Evolutionary conservation across 805 yeast species (phyloP).

Genomic region (Nakazawaea holstii): DNA sequence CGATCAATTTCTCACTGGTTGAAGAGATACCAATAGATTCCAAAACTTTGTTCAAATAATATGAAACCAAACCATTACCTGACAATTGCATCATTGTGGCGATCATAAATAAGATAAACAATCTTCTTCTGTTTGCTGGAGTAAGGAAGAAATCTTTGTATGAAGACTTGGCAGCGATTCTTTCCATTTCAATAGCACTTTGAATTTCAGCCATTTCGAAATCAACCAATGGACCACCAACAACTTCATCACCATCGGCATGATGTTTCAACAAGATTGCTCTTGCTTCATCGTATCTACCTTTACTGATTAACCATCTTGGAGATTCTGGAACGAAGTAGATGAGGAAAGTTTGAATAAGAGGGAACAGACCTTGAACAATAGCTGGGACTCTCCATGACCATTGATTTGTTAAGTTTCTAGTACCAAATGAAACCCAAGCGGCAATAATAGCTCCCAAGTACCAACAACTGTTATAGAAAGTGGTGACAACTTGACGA

Average conservation of each 20-base stretch:
- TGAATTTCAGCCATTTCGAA: conserved; percentile 32
- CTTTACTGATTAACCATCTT: conserved; percentile 59
- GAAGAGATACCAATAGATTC: conserved; percentile 47
- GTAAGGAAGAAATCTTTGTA: conserved; percentile 32
- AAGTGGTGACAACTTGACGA: conserved; percentile 35
- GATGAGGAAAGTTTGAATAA: conserved; percentile 30
- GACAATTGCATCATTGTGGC: conserved; percentile 33
- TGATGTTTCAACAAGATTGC: conserved; percentile 29
- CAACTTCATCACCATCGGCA: conserved; percentile 25
- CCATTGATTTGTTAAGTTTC: conserved; percentile 26
- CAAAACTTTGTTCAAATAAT: conserved; percentile 42
- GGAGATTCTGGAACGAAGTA: conserved; percentile 59
- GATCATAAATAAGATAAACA: conserved; percentile 23
- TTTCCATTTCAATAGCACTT: conserved; percentile 33
- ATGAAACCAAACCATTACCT: conserved; percentile 44
- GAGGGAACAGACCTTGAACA: conserved; percentile 43
- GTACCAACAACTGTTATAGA: conserved; percentile 47
- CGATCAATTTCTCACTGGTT: conserved; percentile 36
- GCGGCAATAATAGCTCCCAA: conserved; percentile 42
- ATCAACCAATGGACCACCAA: conserved; percentile 24
- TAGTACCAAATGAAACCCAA: conserved; percentile 41
- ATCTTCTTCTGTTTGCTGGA: conserved; percentile 33
- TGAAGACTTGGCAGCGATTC: conserved; percentile 20
- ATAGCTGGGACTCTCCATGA: conserved; percentile 54
- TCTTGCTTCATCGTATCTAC: conserved; percentile 47